These are phyloP conservation scores for Nepenthes gracilis DNA, from an alignment of 148 eudicot species.

Conservation along the genomic window DNA sequence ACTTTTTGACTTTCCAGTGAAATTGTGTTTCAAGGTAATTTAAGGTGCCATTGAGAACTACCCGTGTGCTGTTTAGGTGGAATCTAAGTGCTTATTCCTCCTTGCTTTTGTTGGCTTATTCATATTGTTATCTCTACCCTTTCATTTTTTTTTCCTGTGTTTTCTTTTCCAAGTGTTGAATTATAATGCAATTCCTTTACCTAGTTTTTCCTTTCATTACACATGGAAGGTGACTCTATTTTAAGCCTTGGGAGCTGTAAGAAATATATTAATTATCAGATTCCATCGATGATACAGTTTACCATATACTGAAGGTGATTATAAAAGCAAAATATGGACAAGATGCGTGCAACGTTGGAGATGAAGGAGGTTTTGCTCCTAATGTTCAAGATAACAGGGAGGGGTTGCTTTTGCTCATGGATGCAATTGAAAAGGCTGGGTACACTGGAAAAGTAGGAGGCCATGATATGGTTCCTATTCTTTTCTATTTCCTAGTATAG, in stretches of 20 bases:
- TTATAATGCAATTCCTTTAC: no score
- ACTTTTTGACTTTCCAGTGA: no score
- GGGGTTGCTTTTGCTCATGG: conserved; percentile 75
- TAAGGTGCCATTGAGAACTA: no score
- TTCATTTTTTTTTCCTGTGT: no score
- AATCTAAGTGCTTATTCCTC: no score
- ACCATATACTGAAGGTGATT: conserved; percentile 85
- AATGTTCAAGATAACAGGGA: conserved; percentile 97
- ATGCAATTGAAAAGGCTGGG: conserved; percentile 98
- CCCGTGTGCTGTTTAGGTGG: no score
- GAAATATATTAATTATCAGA: background rate
- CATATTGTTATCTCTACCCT: no score
- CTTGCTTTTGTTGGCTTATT: no score
- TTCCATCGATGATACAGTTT: conserved; percentile 33
- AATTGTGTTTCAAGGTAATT: no score
- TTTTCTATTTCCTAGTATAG: background rate
- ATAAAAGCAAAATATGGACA: conserved; percentile 97
- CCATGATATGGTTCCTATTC: conserved; percentile 4
- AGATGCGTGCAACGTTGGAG: conserved; percentile 99
- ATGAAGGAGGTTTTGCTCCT: conserved; percentile 99
- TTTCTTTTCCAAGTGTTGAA: no score
- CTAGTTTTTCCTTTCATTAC: no score
- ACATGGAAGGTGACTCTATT: no score
- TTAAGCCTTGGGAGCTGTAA: background rate
- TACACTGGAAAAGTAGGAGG: conserved; percentile 78